A percentile compares a stretch with the other conserved stretches of the same genome.
These are phyloP conservation scores for Castanea sativa DNA, from an alignment of 306 rosid species.

Conservation along the genomic window DNA sequence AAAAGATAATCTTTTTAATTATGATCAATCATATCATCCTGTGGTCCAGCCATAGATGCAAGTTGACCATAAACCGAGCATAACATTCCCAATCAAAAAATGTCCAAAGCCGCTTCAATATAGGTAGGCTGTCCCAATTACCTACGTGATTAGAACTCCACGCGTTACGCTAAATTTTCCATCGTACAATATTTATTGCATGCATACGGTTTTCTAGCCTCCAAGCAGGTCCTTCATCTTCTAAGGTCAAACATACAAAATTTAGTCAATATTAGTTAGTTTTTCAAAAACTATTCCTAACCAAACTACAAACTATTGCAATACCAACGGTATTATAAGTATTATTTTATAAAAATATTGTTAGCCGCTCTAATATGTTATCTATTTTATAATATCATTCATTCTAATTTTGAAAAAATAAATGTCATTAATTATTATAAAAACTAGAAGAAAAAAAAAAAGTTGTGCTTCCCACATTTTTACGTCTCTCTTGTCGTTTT, in stretches of 20 bases:
- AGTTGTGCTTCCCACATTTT: background rate
- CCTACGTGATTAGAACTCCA: background rate
- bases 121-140: background rate
- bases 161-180: background rate
- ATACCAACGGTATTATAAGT: background rate
- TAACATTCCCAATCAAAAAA: background rate
- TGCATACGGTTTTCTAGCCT: background rate
- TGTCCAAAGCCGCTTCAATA: background rate
- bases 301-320: background rate
- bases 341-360: background rate
- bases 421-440: background rate
- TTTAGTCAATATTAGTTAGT: background rate
- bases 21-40: no score
- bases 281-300: background rate
- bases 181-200: background rate
- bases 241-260: background rate
- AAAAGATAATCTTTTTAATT: no score
- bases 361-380: background rate
- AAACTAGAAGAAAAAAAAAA: background rate
- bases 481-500: background rate
- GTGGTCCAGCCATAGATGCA: no score
- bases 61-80: background rate
- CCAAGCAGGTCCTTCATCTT: background rate
- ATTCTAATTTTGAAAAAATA: background rate
- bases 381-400: no score